phyloP scores from a whole-genome alignment of 179 eudicot species.

The Camellia oleifera region DNA sequence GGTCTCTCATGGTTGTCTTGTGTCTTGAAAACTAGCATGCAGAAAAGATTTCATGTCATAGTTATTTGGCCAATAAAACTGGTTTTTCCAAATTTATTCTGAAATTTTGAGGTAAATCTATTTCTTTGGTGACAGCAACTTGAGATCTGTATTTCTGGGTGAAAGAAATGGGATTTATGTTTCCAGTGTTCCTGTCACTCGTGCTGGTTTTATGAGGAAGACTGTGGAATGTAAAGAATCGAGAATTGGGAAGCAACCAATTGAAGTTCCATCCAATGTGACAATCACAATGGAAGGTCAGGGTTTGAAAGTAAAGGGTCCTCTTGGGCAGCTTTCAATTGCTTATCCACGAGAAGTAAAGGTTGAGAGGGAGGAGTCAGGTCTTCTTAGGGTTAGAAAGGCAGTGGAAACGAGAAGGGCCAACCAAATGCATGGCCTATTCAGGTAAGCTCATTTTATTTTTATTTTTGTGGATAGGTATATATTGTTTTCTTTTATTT shows the following conservation, averaged over 20 bases:
- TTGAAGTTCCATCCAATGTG: slow-evolving; percentile 82
- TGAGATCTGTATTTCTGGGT: slow-evolving; percentile 55
- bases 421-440: slow-evolving; percentile 95
- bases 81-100: neutral
- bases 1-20: neutral
- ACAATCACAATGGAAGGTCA: slow-evolving; percentile 69
- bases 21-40: neutral
- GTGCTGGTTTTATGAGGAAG: slow-evolving; percentile 44
- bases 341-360: slow-evolving; percentile 83
- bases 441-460: slow-evolving; percentile 47
- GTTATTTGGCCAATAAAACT: neutral
- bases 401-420: slow-evolving; percentile 94
- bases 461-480: neutral
- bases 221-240: slow-evolving; percentile 83
- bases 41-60: neutral
- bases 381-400: slow-evolving; percentile 59
- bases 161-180: slow-evolving; percentile 42
- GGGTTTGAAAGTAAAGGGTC: slow-evolving; percentile 78
- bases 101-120: neutral
- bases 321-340: slow-evolving; percentile 76
- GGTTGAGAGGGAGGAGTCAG: slow-evolving; percentile 72
- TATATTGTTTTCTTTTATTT: neutral
- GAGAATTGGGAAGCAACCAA: slow-evolving; percentile 90
- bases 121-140: slow-evolving; percentile 35
- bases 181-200: slow-evolving; percentile 32